Evolutionary conservation across 768 basidiomycete genomes (phyloP), one percentile per base, ranked within the genome.

Genomic region (Coprinopsis strossmayeri): DNA sequence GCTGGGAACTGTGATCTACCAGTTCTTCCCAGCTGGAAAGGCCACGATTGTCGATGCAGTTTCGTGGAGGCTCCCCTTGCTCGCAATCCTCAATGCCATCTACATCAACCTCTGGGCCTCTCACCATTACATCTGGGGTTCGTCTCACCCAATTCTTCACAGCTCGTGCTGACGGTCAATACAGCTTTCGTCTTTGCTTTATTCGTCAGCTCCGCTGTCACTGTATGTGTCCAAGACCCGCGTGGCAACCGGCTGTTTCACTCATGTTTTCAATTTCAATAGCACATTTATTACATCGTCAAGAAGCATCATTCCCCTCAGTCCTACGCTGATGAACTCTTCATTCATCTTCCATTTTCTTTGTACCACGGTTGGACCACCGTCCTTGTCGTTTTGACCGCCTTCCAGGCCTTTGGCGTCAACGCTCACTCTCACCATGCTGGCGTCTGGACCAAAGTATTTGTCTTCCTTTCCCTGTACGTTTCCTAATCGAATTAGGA

Each of bases 321-420:
- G 58, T 77, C 61, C 51, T 55, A 75, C 37, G 72, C 73, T 18
- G 92, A 95, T 53, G 93, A 96, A 66, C 63, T 94, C 53, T 93
- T 95, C 53, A 76, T 97, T 37, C 93, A 97, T 65, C 82, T 96
- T 15, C 96, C 96, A 2, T 97, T 98, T 78, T 93, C 89, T 1
- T 81, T 97, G 41, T 96, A 87, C 69, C 92, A 96, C 59, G 94
- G 92, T 30, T 91, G 89, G 88, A 87, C 84, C 10, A 90, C 89
- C 46, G 81, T 92, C 51, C 78, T 90, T 45, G 81, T 92, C 50
- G 64, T 93, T 58, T 66, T 93, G 55, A 84, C 87, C 34, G 87
- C 76, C 2, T 94, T 94, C 59, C 84, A 91, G 55, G 91, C 91
- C 0, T 94, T 94, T 57, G 94, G 95, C 55, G 80, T 83, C 51